Base-by-base conservation (phyloP, 2,329 filamentous ascomycete species). In the Aspergillus glaucus region DNA sequence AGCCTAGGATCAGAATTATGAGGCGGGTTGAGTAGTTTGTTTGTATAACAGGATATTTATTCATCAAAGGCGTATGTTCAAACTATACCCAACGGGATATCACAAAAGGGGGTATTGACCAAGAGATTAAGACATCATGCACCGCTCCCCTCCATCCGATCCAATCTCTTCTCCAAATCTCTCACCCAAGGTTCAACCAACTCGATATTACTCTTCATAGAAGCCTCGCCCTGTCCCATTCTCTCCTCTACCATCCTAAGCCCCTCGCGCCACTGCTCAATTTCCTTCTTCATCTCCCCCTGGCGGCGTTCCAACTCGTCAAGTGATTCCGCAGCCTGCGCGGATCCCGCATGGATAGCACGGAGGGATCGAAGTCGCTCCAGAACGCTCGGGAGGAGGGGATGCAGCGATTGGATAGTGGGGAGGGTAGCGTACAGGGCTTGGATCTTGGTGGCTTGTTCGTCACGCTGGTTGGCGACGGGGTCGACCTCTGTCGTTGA, bases 121-220 rank as follows among this genome's bases (percentile, higher is more conserved):
- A 22, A 19, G 14, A 21, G 40, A 22, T 22, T 5, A 42, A 42
- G 14, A 24, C 12, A 22, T 42, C 17, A 42, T 6, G 8, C 19
- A 14, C 8, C 21, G 21, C n/a, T n/a, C 17, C 26, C 15, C 50
- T 74, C 74, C 63, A 86, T 66, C 57, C 78, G 78, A 51, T 78
- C 78, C 66, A 96, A 78, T 68, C 87, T 86, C 60, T 76, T 80
- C 72, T 97, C 92, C 47, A 98, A 71, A 49, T 86, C 88, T 67
- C 87, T 88, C 4, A 97, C 88, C 89, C 91, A 96, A 37, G 81
- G 82, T 57, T 92, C 87, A 53, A 97, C 85, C n/a, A 87, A 79
- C 59, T 86, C 84, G 68, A 91, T 84, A 68, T 98, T 98, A 45
- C 78, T 80, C 55, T 81, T 81, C 74, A 94, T 86, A 3, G 82